These are phyloP conservation scores for Solanum gracilifrons DNA, from an alignment of 257 asterid species.

Conservation along the genomic window DNA sequence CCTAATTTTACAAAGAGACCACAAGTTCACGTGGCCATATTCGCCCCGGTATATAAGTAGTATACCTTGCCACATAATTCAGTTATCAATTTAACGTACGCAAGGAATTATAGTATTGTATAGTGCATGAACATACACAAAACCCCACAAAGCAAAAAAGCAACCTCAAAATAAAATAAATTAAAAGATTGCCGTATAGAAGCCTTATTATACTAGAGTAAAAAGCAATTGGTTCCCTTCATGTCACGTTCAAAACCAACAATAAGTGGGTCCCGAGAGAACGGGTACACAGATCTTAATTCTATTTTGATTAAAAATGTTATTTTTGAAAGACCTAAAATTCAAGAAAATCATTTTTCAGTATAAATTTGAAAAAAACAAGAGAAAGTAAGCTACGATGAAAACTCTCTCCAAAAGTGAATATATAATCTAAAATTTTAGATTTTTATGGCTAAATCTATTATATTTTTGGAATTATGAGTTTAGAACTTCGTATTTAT, in stretches of 20 bases:
- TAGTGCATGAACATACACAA: constrained; percentile 39
- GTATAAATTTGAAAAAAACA: not conserved
- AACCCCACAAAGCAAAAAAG: constrained; percentile 5
- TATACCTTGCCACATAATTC: constrained; percentile 5
- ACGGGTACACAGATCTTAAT: not conserved
- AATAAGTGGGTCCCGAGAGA: not conserved
- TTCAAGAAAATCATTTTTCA: not conserved
- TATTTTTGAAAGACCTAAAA: not conserved
- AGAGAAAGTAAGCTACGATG: not conserved
- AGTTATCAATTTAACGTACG: constrained; percentile 1
- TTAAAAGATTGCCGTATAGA: not conserved
- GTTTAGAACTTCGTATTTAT: not conserved
- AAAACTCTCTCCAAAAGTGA: not conserved
- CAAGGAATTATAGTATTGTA: constrained; percentile 14
- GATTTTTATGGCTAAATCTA: not conserved
- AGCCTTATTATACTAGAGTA: constrained; percentile 3
- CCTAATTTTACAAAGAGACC: not conserved
- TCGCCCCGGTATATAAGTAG: not conserved
- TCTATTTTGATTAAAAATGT: rapidly evolving
- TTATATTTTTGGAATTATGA: not conserved
- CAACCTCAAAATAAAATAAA: constrained; percentile 1
- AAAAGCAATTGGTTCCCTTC: constrained; percentile 41
- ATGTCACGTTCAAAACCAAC: constrained; percentile 33
- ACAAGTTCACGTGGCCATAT: not conserved
- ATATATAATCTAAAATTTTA: not conserved